A percentile compares a stretch with the other conserved stretches of the same genome.
phyloP scores from a whole-genome alignment of 208 protist genomes.

The Trypanosoma melophagium region DNA sequence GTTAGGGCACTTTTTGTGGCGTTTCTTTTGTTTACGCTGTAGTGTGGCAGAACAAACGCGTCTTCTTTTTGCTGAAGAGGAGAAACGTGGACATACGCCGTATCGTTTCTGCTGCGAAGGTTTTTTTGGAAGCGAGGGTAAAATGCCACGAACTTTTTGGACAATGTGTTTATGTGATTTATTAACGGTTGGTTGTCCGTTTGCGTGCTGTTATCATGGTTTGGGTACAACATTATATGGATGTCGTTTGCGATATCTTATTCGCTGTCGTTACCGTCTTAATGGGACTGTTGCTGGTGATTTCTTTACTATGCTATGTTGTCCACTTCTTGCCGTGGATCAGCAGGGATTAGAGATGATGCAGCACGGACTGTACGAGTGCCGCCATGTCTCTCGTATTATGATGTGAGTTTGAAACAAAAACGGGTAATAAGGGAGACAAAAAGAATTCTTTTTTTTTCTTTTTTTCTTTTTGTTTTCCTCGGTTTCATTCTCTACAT shows the following conservation, averaged over 20 bases:
- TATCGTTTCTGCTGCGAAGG: conserved; percentile 40
- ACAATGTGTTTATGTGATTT: conserved; percentile 47
- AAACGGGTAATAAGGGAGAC: no score
- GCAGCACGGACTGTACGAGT: conserved; percentile 31
- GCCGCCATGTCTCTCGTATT: not conserved
- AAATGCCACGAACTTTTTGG: conserved; percentile 32
- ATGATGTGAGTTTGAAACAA: conserved; percentile 30
- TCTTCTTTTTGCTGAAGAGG: conserved; percentile 49
- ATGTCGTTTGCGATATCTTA: conserved; percentile 67
- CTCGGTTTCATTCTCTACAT: no score
- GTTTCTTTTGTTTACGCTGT: conserved; percentile 67
- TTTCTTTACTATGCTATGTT: conserved; percentile 39
- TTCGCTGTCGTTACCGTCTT: conserved; percentile 68
- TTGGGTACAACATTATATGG: conserved; percentile 60
- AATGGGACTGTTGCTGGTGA: conserved; percentile 31
- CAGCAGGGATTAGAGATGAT: conserved; percentile 62
- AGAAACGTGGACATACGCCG: conserved; percentile 30
- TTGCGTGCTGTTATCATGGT: conserved; percentile 64
- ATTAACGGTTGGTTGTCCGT: conserved; percentile 46
- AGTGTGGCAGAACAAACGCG: conserved; percentile 54
- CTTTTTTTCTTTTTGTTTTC: conserved; percentile 11
- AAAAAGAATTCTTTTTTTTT: conserved; percentile 17
- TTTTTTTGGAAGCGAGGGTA: conserved; percentile 34
- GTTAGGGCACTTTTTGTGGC: conserved; percentile 37
- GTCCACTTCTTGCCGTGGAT: conserved; percentile 51